These are phyloP conservation scores for Volvox carteri DNA, from an alignment of 163 green algal genomes.

Conservation along the genomic window DNA sequence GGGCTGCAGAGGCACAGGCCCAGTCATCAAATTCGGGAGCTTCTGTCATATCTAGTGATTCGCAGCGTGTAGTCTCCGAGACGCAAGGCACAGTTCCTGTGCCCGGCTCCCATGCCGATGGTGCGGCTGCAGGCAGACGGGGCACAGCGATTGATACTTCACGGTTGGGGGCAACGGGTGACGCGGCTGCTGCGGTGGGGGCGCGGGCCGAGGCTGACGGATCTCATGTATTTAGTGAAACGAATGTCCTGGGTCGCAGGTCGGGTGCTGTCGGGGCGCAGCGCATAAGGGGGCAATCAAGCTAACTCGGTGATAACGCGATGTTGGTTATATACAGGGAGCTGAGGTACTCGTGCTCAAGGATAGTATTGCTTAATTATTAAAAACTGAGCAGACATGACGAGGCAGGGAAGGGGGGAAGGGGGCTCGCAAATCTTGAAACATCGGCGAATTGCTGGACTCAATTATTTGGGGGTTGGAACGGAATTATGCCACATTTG, in stretches of 20 bases:
- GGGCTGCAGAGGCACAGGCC: background rate
- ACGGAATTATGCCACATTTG: no score
- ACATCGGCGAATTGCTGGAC: no score
- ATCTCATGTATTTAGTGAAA: background rate
- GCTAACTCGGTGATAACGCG: background rate
- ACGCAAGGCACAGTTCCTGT: background rate
- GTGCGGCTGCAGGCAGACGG: background rate
- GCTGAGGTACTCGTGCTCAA: no score
- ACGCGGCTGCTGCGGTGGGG: background rate
- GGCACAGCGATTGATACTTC: background rate
- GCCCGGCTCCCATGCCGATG: background rate
- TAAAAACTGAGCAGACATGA: no score
- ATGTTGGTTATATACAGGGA: background rate
- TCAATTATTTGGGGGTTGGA: no score
- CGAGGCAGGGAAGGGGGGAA: no score
- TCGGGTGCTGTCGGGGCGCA: background rate
- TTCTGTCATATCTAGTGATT: background rate
- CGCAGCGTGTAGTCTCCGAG: background rate
- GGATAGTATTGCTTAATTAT: no score
- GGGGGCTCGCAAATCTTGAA: no score
- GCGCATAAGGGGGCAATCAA: background rate
- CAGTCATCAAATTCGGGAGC: background rate
- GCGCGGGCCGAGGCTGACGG: background rate
- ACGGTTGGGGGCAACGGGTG: background rate
- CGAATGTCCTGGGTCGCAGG: background rate